Conservation (phyloP, 116 monocot species). For the Zostera marina region DNA sequence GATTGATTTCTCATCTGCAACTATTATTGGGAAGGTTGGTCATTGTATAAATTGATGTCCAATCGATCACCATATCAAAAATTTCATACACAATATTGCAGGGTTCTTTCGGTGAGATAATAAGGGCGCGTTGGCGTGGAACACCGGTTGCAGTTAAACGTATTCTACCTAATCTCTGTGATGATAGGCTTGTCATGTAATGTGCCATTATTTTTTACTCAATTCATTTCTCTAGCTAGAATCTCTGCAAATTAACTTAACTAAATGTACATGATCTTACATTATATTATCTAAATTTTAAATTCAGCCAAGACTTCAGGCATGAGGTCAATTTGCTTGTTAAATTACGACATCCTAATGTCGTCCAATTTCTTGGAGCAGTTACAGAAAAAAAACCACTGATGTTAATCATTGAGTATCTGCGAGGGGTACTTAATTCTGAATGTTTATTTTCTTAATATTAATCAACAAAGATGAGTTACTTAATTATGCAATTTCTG, state of each 20-base stretch:
- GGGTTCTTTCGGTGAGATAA: constrained; percentile 98
- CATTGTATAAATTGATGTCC: not conserved
- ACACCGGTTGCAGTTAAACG: constrained; percentile 93
- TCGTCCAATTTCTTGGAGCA: constrained; percentile 97
- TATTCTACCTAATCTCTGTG: constrained; percentile 85
- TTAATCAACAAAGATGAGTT: not conserved
- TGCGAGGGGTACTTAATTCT: constrained; percentile 90
- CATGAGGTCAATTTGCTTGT: constrained; percentile 96
- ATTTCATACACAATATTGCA: constrained; percentile 6
- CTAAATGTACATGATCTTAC: not conserved
- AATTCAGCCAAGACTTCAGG: constrained; percentile 78
- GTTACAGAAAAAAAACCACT: constrained; percentile 90
- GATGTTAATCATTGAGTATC: constrained; percentile 88
- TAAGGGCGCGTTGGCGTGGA: constrained; percentile 93
- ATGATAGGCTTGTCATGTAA: constrained; percentile 91
- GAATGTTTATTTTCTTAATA: constrained; percentile 2
- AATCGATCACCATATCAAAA: not conserved
- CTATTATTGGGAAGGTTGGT: constrained; percentile 76
- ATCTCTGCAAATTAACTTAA: too few species aligned
- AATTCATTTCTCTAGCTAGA: not conserved
- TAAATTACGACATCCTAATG: constrained; percentile 93
- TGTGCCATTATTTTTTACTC: constrained; percentile 3
- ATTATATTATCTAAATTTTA: not conserved
- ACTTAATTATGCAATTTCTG: not conserved
- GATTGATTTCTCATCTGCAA: constrained; percentile 64